Percentiles rank a stretch among this genome's conserved stretches.
Conservation (phyloP, 2,329 filamentous ascomycete genomes). For the Raffaelea arxii region DNA sequence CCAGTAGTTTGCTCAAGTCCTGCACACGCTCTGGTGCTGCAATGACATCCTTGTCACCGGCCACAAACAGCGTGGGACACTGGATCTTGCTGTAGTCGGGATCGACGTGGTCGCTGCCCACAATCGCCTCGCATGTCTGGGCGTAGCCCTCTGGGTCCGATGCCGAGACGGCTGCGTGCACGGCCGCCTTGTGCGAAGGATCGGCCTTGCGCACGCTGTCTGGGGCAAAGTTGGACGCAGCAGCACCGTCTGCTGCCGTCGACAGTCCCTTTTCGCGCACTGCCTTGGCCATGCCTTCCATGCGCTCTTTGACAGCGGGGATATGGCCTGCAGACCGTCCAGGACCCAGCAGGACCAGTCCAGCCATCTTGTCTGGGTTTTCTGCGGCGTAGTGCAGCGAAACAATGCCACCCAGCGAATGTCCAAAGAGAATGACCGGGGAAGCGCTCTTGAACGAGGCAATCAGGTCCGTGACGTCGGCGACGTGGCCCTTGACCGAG, state of each 20-base stretch:
- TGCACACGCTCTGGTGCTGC: constrained; percentile 17
- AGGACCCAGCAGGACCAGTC: constrained; percentile 22
- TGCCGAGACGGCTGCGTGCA: constrained; percentile 19
- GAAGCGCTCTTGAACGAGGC: constrained; percentile 9
- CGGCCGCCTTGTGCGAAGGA: constrained; percentile 9
- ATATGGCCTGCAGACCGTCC: constrained; percentile 21
- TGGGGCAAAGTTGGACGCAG: constrained; percentile 19
- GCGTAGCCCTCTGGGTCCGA: constrained; percentile 23
- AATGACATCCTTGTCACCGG: constrained; percentile 21
- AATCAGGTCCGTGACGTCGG: constrained; percentile 18
- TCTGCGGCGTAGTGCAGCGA: constrained; percentile 24
- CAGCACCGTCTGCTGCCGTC: constrained; percentile 17
- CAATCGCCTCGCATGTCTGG: constrained; percentile 20
- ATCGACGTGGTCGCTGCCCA: constrained; percentile 19
- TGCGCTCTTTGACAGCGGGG: constrained; percentile 19
- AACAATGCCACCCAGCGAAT: constrained; percentile 25
- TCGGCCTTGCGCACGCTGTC: constrained; percentile 13
- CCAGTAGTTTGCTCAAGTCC: constrained; percentile 18
- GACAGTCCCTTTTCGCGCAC: constrained; percentile 19
- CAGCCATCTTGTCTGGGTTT: constrained; percentile 16
- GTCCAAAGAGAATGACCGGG: constrained; percentile 20
- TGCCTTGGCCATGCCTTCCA: constrained; percentile 18
- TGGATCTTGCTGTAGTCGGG: constrained; percentile 21
- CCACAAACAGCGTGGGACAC: constrained; percentile 20
- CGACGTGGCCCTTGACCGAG: constrained; percentile 17